These are phyloP conservation scores for Beauveria caledonica DNA, from an alignment of 2,329 filamentous ascomycete species.

Conservation along the genomic window DNA sequence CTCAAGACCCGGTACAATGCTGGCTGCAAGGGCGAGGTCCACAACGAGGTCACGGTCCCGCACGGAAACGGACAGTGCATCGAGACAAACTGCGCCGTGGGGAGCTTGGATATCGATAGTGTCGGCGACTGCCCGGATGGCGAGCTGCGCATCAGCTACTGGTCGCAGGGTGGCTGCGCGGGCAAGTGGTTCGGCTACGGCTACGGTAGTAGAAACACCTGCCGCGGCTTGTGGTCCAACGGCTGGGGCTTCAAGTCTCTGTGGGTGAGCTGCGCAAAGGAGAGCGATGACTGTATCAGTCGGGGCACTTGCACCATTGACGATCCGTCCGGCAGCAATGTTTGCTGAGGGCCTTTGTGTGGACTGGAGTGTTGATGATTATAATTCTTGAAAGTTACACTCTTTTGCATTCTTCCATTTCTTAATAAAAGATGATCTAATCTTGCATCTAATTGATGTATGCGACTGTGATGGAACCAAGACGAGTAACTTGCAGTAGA, in stretches of 20 bases:
- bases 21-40: neutral
- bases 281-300: constrained; percentile 5
- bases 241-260: constrained; percentile 3
- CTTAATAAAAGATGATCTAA: too few species aligned
- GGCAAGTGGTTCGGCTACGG: constrained; percentile 6
- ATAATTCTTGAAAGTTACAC: too few species aligned
- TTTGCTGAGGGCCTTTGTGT: too few species aligned
- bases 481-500: too few species aligned
- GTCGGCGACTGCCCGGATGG: neutral
- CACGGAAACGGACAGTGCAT: neutral
- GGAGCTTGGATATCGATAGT: neutral
- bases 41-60: neutral
- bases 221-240: neutral
- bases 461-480: too few species aligned
- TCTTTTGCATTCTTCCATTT: too few species aligned
- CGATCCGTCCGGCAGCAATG: too few species aligned
- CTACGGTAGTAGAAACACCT: neutral
- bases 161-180: neutral
- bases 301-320: neutral
- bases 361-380: too few species aligned
- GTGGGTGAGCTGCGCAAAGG: neutral
- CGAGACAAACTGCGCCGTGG: neutral
- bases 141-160: constrained; percentile 3
- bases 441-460: too few species aligned
- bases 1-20: neutral